Conservation (phyloP, 495 filamentous ascomycete species). For the Pyrenopolyporus hunteri region DNA sequence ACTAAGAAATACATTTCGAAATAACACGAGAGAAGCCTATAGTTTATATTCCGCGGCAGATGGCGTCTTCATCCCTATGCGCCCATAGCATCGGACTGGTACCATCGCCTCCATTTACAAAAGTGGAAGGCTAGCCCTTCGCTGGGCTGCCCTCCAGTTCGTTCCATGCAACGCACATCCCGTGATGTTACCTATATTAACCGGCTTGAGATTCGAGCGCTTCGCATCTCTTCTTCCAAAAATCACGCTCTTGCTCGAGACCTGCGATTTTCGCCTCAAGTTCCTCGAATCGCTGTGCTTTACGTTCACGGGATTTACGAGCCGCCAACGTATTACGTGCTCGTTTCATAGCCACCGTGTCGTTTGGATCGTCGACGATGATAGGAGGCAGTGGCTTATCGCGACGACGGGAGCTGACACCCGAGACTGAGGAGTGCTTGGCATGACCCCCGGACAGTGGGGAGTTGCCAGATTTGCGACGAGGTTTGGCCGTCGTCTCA, state of each 20-base stretch:
- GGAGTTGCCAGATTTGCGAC: conserved; percentile 54
- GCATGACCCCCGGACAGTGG: conserved; percentile 48
- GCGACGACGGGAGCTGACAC: conserved; percentile 71
- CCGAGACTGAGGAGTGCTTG: conserved; percentile 72
- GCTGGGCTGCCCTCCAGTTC: conserved; percentile 34
- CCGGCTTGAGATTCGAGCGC: conserved; percentile 45
- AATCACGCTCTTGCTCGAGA: conserved; percentile 58
- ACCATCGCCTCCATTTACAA: conserved; percentile 39
- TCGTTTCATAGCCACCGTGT: conserved; percentile 82
- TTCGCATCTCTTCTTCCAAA: conserved; percentile 58
- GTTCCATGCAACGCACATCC: conserved; percentile 19
- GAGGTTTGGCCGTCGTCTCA: conserved; percentile 43
- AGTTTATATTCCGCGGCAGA: conserved; percentile 39
- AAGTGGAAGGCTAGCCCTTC: conserved; percentile 15
- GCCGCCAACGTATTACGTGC: conserved; percentile 95
- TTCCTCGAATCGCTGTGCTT: conserved; percentile 70
- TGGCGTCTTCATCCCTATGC: conserved; percentile 41
- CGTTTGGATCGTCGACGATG: conserved; percentile 71
- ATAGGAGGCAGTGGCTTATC: conserved; percentile 85
- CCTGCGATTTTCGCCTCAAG: conserved; percentile 62
- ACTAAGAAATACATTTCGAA: conserved; percentile 13
- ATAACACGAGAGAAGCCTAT: conserved; percentile 34
- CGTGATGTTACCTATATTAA: conserved; percentile 23
- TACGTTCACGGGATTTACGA: conserved; percentile 88
- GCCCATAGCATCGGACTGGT: conserved; percentile 42